Percentiles rank a stretch among this genome's conserved stretches.
Conservation (phyloP, 768 basidiomycete species). For the Suillus americanus region DNA sequence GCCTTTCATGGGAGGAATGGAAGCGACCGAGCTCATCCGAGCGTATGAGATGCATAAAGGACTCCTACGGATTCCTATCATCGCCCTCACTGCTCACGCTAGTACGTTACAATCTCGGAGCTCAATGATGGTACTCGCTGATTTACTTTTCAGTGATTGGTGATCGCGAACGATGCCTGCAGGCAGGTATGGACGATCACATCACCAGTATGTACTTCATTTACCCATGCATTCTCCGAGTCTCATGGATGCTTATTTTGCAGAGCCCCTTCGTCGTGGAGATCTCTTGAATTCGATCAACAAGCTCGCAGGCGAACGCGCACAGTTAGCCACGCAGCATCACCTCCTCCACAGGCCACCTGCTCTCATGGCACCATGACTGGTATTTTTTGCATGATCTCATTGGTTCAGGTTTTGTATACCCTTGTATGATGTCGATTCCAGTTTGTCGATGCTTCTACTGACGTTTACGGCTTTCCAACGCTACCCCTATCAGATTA, state of each 20-base stretch:
- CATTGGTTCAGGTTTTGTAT: constrained; percentile 1
- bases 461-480: constrained; percentile 6
- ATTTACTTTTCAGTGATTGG: constrained; percentile 70
- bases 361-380: constrained; percentile 27
- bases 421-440: constrained; percentile 4
- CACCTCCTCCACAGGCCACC: constrained; percentile 33
- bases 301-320: constrained; percentile 71
- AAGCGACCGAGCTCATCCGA: constrained; percentile 91
- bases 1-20: constrained; percentile 99
- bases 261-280: constrained; percentile 77
- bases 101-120: constrained; percentile 53
- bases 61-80: constrained; percentile 80
- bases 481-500: constrained; percentile 3
- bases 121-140: constrained; percentile 6
- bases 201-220: constrained; percentile 65
- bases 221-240: background rate
- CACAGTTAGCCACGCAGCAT: constrained; percentile 31
- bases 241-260: constrained; percentile 8
- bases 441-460: background rate
- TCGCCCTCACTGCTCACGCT: constrained; percentile 96
- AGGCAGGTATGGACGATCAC: constrained; percentile 83
- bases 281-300: constrained; percentile 82
- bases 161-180: constrained; percentile 71
- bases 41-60: constrained; percentile 75
- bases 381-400: background rate